Base-by-base conservation (phyloP, 176 grass and related monocot species). In the Oryza officinalis region DNA sequence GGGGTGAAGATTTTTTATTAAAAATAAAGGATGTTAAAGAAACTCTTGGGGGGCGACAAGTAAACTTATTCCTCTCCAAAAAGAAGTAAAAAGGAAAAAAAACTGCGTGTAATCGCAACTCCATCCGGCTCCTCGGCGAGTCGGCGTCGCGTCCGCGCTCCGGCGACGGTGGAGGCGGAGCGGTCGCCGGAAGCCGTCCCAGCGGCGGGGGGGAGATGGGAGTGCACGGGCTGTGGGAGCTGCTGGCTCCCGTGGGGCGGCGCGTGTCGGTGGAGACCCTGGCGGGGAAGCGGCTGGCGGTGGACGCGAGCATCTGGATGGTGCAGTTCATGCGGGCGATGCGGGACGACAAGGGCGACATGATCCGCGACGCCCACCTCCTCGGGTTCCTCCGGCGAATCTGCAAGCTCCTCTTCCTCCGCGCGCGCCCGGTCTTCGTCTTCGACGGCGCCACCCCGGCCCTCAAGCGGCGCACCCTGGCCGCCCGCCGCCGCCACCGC, bases 271-370 rank as follows among this genome's bases (percentile, higher is more conserved):
- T 95, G 87, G 96, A 98, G 90, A 98, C 96, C 80, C 91, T 98
- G 8, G 83, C 93, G 22, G 96, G 96, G 28, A 95, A 94, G 73
- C 85, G 84, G 60, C 89, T 98, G 37, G 96, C 93, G 67, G 89
- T 98, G 67, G 94, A 95, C 76, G 93, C 96, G 30, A 98, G 93
- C 93, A 95, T 98, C 92, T 95, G 93, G 93, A 95, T 98, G 91
- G 93, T 98, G 83, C 93, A 98, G 83, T 98, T 98, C 91, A 92
- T 94, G 91, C 89, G 92, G 85, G 96, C 96, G 47, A 98, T 98
- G 91, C 87, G 93, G 75, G 96, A 98, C 64, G 96, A 98, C 63
- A 93, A 93, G 69, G 96, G 96, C 30, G 96, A 94, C 83, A 98
- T 98, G 96, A 45, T 93, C 75, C 89, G 80, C 57, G 92, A 95